phyloP scores from a whole-genome alignment of 2,329 filamentous ascomycete species.

The Alternaria infectoria region DNA sequence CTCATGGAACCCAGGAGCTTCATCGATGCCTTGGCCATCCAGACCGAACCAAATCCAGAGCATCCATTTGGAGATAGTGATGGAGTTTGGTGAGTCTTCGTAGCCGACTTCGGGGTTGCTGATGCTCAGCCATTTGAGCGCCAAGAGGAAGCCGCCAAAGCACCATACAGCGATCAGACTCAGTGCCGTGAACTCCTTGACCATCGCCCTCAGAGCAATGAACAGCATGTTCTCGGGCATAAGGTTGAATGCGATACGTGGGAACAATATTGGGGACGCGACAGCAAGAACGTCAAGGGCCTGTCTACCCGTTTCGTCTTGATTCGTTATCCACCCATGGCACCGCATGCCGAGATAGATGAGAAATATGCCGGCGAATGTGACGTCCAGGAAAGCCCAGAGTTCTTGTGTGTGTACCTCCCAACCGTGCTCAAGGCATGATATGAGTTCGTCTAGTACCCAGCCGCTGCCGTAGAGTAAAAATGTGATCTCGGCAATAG shows the following conservation, averaged over 20 bases:
- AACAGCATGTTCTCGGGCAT: slow-evolving; percentile 86
- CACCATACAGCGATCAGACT: slow-evolving; percentile 81
- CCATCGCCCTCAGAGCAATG: slow-evolving; percentile 80
- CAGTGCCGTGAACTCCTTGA: slow-evolving; percentile 81
- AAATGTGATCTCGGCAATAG: slow-evolving; percentile 69
- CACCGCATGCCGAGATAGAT: slow-evolving; percentile 72
- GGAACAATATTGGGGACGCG: slow-evolving; percentile 77
- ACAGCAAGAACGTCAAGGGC: slow-evolving; percentile 81
- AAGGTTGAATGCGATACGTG: slow-evolving; percentile 80
- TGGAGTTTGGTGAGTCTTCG: slow-evolving; percentile 57
- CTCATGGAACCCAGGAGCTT: slow-evolving; percentile 74
- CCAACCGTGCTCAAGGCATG: slow-evolving; percentile 77
- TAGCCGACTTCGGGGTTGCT: slow-evolving; percentile 41
- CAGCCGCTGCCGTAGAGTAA: slow-evolving; percentile 77
- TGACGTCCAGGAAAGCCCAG: slow-evolving; percentile 86
- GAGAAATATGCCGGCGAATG: slow-evolving; percentile 74
- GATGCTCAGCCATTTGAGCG: slow-evolving; percentile 75
- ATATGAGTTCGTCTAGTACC: slow-evolving; percentile 78
- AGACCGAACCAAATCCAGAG: slow-evolving; percentile 92
- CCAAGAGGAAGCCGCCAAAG: slow-evolving; percentile 80
- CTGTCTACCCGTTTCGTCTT: slow-evolving; percentile 63
- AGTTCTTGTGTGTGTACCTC: slow-evolving; percentile 85
- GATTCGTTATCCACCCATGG: slow-evolving; percentile 63
- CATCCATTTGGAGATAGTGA: slow-evolving; percentile 89
- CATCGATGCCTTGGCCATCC: slow-evolving; percentile 67